Evolutionary conservation across 179 eudicot genomes (phyloP).

Genomic region (Monotropa hypopitys): DNA sequence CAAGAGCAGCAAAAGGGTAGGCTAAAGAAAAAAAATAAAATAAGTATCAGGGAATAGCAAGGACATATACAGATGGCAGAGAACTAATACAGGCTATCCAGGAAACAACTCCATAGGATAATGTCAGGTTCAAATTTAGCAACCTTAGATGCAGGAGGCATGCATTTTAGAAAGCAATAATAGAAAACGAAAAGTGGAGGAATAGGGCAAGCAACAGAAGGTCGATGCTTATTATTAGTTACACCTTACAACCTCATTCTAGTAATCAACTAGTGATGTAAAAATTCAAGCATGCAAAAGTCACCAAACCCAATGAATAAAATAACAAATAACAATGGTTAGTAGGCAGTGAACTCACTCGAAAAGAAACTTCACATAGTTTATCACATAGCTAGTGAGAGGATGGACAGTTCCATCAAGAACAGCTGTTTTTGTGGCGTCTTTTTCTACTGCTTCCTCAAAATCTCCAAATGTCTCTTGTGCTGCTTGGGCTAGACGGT

Average conservation of each 20-base stretch:
- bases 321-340: background rate
- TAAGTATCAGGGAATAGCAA: background rate
- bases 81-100: background rate
- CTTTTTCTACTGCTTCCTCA: conserved; percentile 90
- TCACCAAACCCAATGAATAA: background rate
- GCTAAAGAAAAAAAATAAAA: background rate
- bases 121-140: background rate
- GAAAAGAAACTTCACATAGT: conserved; percentile 79
- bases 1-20: background rate
- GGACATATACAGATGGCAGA: background rate
- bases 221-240: background rate
- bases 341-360: conserved; percentile 48
- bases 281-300: background rate
- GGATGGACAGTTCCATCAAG: conserved; percentile 96
- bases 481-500: conserved; percentile 77
- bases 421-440: conserved; percentile 80
- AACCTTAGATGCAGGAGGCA: background rate
- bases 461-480: conserved; percentile 81
- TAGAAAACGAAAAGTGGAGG: conserved; percentile 1
- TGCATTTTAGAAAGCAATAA: background rate
- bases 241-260: background rate
- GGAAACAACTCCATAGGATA: background rate
- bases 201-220: background rate
- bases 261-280: background rate
- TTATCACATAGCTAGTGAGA: conserved; percentile 85